Conservation (phyloP, 495 filamentous ascomycete species). For the Staphylotrichum longicolle region DNA sequence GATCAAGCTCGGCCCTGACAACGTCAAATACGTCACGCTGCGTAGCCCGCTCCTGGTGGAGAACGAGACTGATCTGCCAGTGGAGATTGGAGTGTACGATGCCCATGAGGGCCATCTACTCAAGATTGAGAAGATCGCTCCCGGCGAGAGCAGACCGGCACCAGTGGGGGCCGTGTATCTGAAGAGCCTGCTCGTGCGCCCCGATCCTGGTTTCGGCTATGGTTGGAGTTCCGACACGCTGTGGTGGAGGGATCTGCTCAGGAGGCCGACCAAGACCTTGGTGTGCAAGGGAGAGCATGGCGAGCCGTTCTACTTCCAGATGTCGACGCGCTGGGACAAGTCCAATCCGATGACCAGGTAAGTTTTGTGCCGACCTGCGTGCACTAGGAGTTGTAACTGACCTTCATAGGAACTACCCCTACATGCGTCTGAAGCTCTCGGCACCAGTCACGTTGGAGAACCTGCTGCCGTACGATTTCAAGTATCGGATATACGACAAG, state of each 20-base stretch:
- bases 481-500: slow-evolving; percentile 97
- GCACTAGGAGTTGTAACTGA: slow-evolving; percentile 29
- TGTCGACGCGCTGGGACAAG: slow-evolving; percentile 77
- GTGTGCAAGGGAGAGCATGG: slow-evolving; percentile 81
- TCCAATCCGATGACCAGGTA: slow-evolving; percentile 74
- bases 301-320: slow-evolving; percentile 94
- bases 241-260: slow-evolving; percentile 89
- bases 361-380: background rate
- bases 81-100: slow-evolving; percentile 92
- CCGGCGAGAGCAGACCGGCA: slow-evolving; percentile 85
- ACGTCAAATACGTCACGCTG: slow-evolving; percentile 96
- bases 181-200: slow-evolving; percentile 85
- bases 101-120: slow-evolving; percentile 83
- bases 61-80: slow-evolving; percentile 94
- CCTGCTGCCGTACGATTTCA: slow-evolving; percentile 94
- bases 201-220: slow-evolving; percentile 96
- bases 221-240: slow-evolving; percentile 85
- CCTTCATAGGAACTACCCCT: slow-evolving; percentile 68
- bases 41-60: slow-evolving; percentile 94
- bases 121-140: slow-evolving; percentile 96
- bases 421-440: slow-evolving; percentile 87
- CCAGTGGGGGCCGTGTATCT: slow-evolving; percentile 90
- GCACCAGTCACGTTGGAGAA: slow-evolving; percentile 95
- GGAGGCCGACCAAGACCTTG: slow-evolving; percentile 76
- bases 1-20: slow-evolving; percentile 83